Percentiles rank a stretch among this genome's conserved stretches.
These are phyloP conservation scores for Cubamyces sp. DNA, from an alignment of 768 basidiomycete genomes.

Conservation along the genomic window DNA sequence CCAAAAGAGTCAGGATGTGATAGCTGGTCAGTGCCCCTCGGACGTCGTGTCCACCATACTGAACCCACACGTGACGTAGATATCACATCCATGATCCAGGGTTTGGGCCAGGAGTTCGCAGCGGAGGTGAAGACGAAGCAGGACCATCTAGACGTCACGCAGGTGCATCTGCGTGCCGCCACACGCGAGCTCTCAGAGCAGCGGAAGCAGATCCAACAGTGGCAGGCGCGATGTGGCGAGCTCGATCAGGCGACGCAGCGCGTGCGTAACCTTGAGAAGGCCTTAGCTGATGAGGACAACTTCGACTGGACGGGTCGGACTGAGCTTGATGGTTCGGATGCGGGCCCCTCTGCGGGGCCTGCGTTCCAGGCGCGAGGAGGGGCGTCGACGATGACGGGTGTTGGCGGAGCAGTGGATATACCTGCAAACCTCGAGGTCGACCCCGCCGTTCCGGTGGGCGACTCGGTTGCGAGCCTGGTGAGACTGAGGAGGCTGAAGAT, in stretches of 20 bases:
- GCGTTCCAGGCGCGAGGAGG: slow-evolving; percentile 75
- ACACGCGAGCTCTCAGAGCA: slow-evolving; percentile 91
- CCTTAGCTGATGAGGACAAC: slow-evolving; percentile 73
- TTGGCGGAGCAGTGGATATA: slow-evolving; percentile 67
- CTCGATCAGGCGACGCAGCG: slow-evolving; percentile 83
- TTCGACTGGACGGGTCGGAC: slow-evolving; percentile 91
- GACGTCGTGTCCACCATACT: not conserved
- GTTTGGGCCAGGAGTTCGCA: slow-evolving; percentile 77
- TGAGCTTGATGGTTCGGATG: slow-evolving; percentile 45
- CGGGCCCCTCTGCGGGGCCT: slow-evolving; percentile 48
- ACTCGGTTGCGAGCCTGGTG: slow-evolving; percentile 64
- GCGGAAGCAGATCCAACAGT: slow-evolving; percentile 78
- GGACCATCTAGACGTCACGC: slow-evolving; percentile 84
- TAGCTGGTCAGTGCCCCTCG: slow-evolving; percentile 56
- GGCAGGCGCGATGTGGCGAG: slow-evolving; percentile 75
- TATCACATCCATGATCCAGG: slow-evolving; percentile 84
- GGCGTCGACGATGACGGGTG: slow-evolving; percentile 65
- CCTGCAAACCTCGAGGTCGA: slow-evolving; percentile 69
- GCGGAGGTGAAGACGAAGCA: slow-evolving; percentile 85
- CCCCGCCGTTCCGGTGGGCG: slow-evolving; percentile 65
- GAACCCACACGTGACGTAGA: slow-evolving; percentile 49
- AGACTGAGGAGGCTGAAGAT: slow-evolving; percentile 73
- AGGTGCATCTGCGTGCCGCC: slow-evolving; percentile 83
- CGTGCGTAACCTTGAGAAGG: slow-evolving; percentile 82
- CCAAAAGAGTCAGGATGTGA: slow-evolving; percentile 88